A percentile compares a stretch with the other conserved stretches of the same genome.
Conservation (phyloP, 2,329 filamentous ascomycete species). For the Fusarium caatingaense region DNA sequence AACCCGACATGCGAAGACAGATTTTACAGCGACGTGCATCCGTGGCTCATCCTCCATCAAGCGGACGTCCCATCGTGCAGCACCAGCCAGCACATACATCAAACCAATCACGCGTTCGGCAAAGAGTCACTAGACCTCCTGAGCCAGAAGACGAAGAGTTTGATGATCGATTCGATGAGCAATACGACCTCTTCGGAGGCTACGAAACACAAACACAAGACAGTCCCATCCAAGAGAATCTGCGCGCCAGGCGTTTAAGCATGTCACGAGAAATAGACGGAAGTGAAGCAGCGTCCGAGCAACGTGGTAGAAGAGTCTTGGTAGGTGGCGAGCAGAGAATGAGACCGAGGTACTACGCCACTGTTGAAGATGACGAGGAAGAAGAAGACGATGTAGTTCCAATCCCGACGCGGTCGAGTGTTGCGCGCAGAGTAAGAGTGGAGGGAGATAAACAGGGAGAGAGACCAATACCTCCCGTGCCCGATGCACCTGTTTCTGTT, state of each 20-base stretch:
- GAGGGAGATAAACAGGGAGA: neutral
- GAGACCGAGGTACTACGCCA: neutral
- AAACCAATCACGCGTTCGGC: neutral
- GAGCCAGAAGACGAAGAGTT: neutral
- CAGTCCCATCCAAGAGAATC: neutral
- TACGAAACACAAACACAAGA: conserved; percentile 4
- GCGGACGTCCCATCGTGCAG: neutral
- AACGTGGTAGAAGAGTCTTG: neutral
- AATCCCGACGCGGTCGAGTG: neutral
- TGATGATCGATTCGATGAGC: neutral
- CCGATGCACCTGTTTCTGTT: neutral
- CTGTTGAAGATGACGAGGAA: conserved; percentile 3
- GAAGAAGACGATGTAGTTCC: conserved; percentile 4
- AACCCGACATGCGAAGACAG: neutral
- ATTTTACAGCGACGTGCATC: neutral
- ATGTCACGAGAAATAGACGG: neutral
- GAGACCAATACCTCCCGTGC: neutral
- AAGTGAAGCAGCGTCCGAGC: neutral
- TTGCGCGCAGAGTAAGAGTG: neutral
- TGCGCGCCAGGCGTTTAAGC: neutral
- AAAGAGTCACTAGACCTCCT: accelerated
- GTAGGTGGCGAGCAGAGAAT: conserved; percentile 4
- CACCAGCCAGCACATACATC: neutral
- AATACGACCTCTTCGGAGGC: neutral
- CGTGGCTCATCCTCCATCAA: neutral